Conservation (phyloP, 352 stramenopile genomes). For the Pythium aphanidermatum region DNA sequence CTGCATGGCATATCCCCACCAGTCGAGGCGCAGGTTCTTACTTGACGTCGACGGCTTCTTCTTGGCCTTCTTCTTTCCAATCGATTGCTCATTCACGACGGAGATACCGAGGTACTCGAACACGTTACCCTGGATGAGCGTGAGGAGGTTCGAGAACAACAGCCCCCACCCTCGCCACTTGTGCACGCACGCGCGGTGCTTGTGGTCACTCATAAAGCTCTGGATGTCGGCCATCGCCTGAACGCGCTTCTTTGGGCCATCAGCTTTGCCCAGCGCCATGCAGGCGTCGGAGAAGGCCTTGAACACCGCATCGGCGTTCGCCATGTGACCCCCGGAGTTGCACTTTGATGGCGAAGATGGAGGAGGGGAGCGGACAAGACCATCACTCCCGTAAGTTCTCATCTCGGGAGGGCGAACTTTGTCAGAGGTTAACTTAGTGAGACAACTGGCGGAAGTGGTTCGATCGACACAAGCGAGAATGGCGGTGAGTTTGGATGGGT, state of each 20-base stretch:
- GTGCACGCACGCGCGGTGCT: slow-evolving; percentile 45
- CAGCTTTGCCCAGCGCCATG: slow-evolving; percentile 38
- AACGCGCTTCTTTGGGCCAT: slow-evolving; percentile 27
- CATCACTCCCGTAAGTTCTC: too few species aligned
- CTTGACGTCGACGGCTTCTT: slow-evolving; percentile 21
- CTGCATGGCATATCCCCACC: slow-evolving; percentile 57
- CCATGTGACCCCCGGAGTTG: not conserved
- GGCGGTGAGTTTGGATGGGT: not conserved
- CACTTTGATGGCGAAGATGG: too few species aligned
- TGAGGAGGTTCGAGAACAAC: slow-evolving; percentile 42
- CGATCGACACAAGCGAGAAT: not conserved
- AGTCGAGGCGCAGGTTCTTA: slow-evolving; percentile 31
- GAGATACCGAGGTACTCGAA: slow-evolving; percentile 29
- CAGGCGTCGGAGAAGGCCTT: slow-evolving; percentile 34
- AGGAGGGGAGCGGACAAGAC: too few species aligned
- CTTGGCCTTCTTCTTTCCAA: slow-evolving; percentile 18
- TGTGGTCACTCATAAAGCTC: slow-evolving; percentile 45
- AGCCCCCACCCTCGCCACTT: slow-evolving; percentile 70
- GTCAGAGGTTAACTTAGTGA: not conserved
- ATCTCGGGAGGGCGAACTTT: slow-evolving; percentile 4
- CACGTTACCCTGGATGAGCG: slow-evolving; percentile 42
- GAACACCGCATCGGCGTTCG: slow-evolving; percentile 31
- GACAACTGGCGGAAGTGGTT: too few species aligned
- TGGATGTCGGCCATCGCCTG: slow-evolving; percentile 32
- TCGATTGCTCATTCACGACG: not conserved